These are phyloP conservation scores for Musa troglodytarum DNA, from an alignment of 176 grass and related monocot species.

Conservation along the genomic window DNA sequence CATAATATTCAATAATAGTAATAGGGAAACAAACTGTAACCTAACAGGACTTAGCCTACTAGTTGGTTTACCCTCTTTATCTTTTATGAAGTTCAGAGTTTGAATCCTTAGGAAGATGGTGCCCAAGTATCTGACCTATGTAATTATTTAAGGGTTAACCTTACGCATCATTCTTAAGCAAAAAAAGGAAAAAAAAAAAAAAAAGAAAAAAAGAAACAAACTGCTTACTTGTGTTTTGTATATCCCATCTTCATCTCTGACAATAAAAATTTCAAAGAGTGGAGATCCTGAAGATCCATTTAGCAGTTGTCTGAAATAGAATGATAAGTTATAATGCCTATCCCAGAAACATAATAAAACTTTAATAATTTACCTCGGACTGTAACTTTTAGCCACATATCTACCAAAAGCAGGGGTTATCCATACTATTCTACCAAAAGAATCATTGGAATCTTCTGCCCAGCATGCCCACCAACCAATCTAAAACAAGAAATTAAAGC, in stretches of 20 bases:
- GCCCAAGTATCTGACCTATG: no score
- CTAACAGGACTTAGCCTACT: no score
- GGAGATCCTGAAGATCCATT: conserved; percentile 69
- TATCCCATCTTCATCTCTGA: conserved; percentile 52
- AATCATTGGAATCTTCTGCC: conserved; percentile 56
- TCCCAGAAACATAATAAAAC: not conserved
- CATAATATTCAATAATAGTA: no score
- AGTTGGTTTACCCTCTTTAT: no score
- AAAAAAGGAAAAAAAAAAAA: no score
- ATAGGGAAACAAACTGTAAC: no score
- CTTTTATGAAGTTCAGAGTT: no score
- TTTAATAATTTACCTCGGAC: conserved; percentile 39
- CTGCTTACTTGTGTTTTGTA: conserved; percentile 72
- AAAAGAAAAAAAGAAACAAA: no score
- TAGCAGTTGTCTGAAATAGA: conserved; percentile 56
- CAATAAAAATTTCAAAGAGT: conserved; percentile 80
- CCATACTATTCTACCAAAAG: conserved; percentile 62
- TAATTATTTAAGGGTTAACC: no score
- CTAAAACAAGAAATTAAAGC: conserved; percentile 36
- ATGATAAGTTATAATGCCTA: no score
- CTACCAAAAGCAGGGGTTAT: conserved; percentile 75
- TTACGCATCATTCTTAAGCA: no score
- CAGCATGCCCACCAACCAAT: conserved; percentile 91
- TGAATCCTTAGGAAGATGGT: no score
- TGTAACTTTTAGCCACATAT: conserved; percentile 87